A percentile compares a stretch with the other conserved stretches of the same genome.
phyloP scores from a whole-genome alignment of 1,139 yeast species.

The Candida pseudocylindracea region DNA sequence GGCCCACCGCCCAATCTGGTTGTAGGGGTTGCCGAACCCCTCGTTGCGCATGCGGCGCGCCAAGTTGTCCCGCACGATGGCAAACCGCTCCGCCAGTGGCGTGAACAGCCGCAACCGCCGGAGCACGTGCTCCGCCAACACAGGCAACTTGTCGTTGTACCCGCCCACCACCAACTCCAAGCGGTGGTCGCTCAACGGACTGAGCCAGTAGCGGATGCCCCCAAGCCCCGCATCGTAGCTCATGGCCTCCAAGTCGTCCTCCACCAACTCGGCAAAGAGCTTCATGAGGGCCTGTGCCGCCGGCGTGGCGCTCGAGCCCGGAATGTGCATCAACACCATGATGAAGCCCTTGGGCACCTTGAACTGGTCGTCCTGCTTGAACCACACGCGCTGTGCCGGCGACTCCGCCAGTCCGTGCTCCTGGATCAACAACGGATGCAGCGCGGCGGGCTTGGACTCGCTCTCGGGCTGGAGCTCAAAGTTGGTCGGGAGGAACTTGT shows the following conservation, averaged over 20 bases:
- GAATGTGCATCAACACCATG: slow-evolving; percentile 41
- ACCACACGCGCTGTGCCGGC: slow-evolving; percentile 24
- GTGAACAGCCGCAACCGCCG: slow-evolving; percentile 26
- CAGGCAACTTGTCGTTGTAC: slow-evolving; percentile 59
- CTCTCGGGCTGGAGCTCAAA: slow-evolving; percentile 29
- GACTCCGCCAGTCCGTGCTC: slow-evolving; percentile 17
- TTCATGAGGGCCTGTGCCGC: slow-evolving; percentile 32
- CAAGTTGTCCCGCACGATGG: slow-evolving; percentile 39
- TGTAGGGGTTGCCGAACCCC: slow-evolving; percentile 54
- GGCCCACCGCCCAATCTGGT: slow-evolving; percentile 45
- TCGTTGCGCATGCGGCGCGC: slow-evolving; percentile 44
- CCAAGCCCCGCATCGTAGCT: slow-evolving; percentile 76
- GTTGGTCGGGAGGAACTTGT: slow-evolving; percentile 63
- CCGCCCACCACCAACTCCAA: slow-evolving; percentile 48
- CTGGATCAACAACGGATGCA: slow-evolving; percentile 15
- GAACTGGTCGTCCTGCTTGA: slow-evolving; percentile 74
- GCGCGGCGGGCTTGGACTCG: slow-evolving; percentile 11
- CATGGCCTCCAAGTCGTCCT: slow-evolving; percentile 53
- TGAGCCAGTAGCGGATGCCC: slow-evolving; percentile 39
- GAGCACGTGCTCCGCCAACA: slow-evolving; percentile 37
- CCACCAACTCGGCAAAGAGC: slow-evolving; percentile 44
- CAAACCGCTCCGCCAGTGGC: slow-evolving; percentile 37
- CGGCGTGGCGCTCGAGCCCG: slow-evolving; percentile 35
- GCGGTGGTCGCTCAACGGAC: slow-evolving; percentile 42
- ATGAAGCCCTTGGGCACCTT: slow-evolving; percentile 74